Conservation (phyloP, 129 eudicot species). For the Ambrosia artemisiifolia region DNA sequence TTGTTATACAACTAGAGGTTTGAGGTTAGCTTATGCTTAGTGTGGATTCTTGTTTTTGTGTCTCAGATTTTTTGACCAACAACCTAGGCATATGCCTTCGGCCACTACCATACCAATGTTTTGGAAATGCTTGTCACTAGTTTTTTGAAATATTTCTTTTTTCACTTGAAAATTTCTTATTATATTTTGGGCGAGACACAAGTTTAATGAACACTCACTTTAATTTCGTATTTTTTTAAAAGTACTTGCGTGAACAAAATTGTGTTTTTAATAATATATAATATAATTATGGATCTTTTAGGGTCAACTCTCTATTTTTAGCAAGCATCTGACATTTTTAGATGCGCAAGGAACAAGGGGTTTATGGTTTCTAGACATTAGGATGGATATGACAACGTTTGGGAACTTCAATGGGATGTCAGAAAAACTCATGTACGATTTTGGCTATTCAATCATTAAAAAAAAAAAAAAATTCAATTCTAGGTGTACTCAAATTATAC, state of each 20-base stretch:
- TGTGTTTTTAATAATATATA: neutral
- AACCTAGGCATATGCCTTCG: neutral
- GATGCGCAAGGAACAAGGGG: constrained; percentile 14
- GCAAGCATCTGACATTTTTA: neutral
- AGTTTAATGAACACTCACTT: neutral
- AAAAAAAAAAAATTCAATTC: too few relatives aligned
- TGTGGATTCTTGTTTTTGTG: constrained; percentile 5
- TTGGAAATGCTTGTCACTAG: neutral
- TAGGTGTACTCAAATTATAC: too few relatives aligned
- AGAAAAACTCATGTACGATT: too few relatives aligned
- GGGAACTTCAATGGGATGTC: too few relatives aligned
- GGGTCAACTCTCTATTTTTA: too few relatives aligned
- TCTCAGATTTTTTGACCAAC: neutral
- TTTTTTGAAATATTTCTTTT: neutral
- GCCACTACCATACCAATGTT: neutral
- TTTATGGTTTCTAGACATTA: constrained; percentile 10
- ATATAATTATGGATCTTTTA: neutral
- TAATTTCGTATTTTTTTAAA: neutral
- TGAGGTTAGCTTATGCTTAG: neutral
- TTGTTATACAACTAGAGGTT: constrained; percentile 4
- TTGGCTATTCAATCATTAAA: too few relatives aligned
- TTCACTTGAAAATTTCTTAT: neutral
- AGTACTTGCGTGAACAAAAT: neutral
- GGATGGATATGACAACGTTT: too few relatives aligned
- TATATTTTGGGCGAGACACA: neutral